These are phyloP conservation scores for Cenchrus fungigraminus DNA, from an alignment of 176 grass and related monocot genomes.

Conservation along the genomic window DNA sequence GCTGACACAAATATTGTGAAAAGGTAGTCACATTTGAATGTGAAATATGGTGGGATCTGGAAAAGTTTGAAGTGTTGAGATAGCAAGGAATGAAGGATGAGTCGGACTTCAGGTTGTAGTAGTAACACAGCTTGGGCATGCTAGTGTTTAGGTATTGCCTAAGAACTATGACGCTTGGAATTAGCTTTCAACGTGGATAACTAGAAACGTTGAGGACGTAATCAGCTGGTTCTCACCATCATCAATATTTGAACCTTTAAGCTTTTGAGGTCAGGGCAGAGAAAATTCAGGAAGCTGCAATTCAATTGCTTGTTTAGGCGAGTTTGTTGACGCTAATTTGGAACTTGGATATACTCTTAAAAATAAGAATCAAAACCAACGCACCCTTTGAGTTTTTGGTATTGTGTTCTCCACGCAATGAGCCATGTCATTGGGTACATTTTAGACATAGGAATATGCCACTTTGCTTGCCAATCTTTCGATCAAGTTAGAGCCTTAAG, in stretches of 20 bases:
- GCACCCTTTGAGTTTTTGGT: conserved; percentile 16
- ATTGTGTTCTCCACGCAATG: conserved; percentile 16
- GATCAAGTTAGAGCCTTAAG: conserved; percentile 32
- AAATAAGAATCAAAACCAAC: conserved; percentile 27
- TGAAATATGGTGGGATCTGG: not conserved
- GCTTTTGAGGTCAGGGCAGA: conserved; percentile 27
- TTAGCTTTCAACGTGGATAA: conserved; percentile 21
- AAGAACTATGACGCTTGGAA: conserved; percentile 27
- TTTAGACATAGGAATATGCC: conserved; percentile 32
- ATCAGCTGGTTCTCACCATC: not conserved
- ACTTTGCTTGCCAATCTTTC: conserved; percentile 20
- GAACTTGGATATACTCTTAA: conserved; percentile 14
- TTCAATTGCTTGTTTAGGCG: conserved; percentile 24
- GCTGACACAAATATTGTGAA: conserved; percentile 17
- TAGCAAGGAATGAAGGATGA: conserved; percentile 13
- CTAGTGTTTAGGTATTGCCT: conserved; percentile 5
- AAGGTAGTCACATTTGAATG: conserved; percentile 13
- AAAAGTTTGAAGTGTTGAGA: conserved; percentile 19
- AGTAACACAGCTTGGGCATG: not conserved
- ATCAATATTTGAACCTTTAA: conserved; percentile 41
- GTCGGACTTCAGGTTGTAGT: conserved; percentile 12
- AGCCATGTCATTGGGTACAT: not conserved
- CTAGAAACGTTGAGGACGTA: conserved; percentile 6
- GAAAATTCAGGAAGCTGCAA: conserved; percentile 25
- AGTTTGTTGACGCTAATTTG: conserved; percentile 24